Base-by-base conservation (phyloP, 768 basidiomycete species). In the Suillus discolor region DNA sequence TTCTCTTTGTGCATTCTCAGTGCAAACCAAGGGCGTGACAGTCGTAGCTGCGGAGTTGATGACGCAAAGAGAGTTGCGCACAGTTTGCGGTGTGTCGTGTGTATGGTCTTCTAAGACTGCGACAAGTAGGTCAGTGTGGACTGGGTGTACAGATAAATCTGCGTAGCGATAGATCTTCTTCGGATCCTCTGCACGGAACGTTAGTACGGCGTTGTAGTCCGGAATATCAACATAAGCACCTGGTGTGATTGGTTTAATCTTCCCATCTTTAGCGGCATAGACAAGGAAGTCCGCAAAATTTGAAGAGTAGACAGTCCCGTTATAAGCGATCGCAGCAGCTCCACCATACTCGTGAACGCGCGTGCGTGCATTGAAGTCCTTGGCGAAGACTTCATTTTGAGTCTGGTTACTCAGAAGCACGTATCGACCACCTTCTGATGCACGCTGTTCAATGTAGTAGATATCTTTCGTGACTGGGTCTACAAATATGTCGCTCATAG, bases 51-150 rank as follows among this genome's bases (percentile, higher is more conserved):
- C 64, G 0, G 82, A 81, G 73, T 89, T 79, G 69, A 94, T 82
- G 62, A 88, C 71, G 61, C 81, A 81, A 41, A 94, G 83, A 0
- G 81, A 81, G 64, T 84, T 93, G 28, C 82, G 71, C 4, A 84
- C 68, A 1, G 74, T 77, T 47, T 73, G 71, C 1, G 76, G 75
- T 0, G 71, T 75, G 41, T 78, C 75, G 4, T 75, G 71, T 0
- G 88, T 91, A 75, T 92, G 91, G 69, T 93, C 91, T 71, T 94
- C 92, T 31, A 88, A 78, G 51, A 93, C 74, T 2, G 88, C 82
- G 1, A 89, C 82, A 6, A 93, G 71, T 23, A 92, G 76, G 65
- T 86, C 78, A 3, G 82, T 75, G 7, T 84, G 77, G 1, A 71
- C 69, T 0, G 90, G 90, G 66, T 89, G 86, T 1, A 87, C 79